Base-by-base conservation (phyloP, 176 grass and related monocot species). In the Hordeum marinum region DNA sequence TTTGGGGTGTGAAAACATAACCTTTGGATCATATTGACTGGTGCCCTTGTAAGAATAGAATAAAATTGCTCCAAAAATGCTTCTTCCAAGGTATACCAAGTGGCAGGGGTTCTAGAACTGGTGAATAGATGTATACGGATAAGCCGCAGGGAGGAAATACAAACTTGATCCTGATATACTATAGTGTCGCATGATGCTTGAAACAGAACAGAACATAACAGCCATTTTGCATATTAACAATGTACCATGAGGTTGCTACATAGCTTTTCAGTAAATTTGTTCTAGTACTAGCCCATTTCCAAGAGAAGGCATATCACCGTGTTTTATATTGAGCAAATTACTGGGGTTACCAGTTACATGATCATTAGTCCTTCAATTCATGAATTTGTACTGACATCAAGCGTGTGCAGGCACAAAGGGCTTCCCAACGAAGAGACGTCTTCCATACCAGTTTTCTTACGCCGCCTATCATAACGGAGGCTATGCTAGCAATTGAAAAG, bases 381-480 rank as follows among this genome's bases (percentile, higher is more conserved):
- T 81, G 32, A 45, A 10, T 83, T 67, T 18, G 3, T 20, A 42
- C 73, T 77, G n/a, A 29, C 71, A 42, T 61, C 63, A 60, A 79
- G 5, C 39, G 41, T 80, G 80, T 90, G 77, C 40, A 98, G 96
- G 86, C 91, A 62, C 50, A 85, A 80, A 85, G 91, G 48, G 84
- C 88, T 90, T 87, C 89, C 35, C 60, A 87, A 45, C 84, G 93
- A 80, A 98, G 90, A 91, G 88, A 88, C 34, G 64, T 98, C 78
- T 81, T 96, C 54, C 90, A 89, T 69, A 94, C 96, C 11, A 76
- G 90, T 86, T 98, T 98, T 88, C 84, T 98, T 50, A 92, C 93
- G 81, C 93, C 96, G 4, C 93, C 91, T 90, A 68, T 92, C 46
- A 74, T 92, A 17, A 89, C 89, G 35, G 93, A 96, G 82, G 87